A percentile compares a stretch with the other conserved stretches of the same genome.
Evolutionary conservation across 1,139 yeast species (phyloP).

Genomic region (Candida sanyaensis): DNA sequence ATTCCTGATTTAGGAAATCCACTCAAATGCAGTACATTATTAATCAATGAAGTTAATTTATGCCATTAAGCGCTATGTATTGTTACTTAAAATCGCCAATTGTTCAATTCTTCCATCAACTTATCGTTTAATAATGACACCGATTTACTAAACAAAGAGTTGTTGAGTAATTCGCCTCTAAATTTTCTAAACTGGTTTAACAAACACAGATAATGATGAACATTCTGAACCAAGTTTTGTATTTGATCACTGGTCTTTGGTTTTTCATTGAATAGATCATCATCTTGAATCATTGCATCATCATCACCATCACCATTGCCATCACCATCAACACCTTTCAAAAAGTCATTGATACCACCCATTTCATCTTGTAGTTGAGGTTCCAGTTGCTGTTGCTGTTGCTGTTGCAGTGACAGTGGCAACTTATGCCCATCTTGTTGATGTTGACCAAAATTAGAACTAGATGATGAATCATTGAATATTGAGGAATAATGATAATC

Average conservation of each 20-base stretch:
- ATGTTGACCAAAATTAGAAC: neutral
- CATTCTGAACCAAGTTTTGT: neutral
- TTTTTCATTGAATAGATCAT: slow-evolving; percentile 15
- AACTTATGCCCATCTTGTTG: neutral
- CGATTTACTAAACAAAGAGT: slow-evolving; percentile 11
- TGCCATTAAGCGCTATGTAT: neutral
- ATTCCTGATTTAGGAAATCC: neutral
- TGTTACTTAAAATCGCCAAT: slow-evolving; percentile 5
- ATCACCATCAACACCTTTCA: slow-evolving; percentile 9
- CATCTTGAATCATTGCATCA: slow-evolving; percentile 16
- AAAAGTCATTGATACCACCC: slow-evolving; percentile 8
- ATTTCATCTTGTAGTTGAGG: neutral
- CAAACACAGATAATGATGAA: slow-evolving; percentile 6
- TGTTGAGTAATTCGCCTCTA: slow-evolving; percentile 5
- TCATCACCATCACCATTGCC: slow-evolving; percentile 12
- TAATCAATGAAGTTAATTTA: neutral
- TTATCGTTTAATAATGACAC: slow-evolving; percentile 13
- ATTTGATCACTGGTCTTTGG: slow-evolving; percentile 11
- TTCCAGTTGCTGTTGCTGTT: too few species aligned
- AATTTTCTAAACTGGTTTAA: slow-evolving; percentile 11
- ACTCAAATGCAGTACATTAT: neutral
- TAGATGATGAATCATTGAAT: slow-evolving; percentile 13
- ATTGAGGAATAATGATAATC: slow-evolving; percentile 18
- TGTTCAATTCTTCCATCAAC: slow-evolving; percentile 14
- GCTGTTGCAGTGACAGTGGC: too few species aligned